Evolutionary conservation across 192 early-diverging fungal species (phyloP).

Genomic region (Backusella tuberculispora): DNA sequence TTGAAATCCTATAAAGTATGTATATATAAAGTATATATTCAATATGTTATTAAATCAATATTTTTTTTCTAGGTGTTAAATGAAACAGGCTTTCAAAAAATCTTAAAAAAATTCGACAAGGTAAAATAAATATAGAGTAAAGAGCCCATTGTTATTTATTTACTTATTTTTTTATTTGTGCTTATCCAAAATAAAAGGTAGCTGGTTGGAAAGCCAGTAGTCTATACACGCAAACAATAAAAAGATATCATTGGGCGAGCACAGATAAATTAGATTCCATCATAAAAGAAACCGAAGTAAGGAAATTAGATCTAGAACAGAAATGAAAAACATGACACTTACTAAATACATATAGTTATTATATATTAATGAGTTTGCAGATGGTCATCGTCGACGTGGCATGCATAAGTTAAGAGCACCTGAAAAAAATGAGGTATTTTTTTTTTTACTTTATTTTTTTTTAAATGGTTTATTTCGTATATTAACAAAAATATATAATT

Average conservation of each 20-base stretch:
- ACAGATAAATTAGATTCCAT: slow-evolving; percentile 59
- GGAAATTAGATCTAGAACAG: no score
- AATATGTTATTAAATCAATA: background rate
- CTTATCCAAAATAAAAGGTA: slow-evolving; percentile 38
- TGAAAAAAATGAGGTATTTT: slow-evolving; percentile 34
- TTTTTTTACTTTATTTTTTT: background rate
- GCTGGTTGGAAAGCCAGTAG: slow-evolving; percentile 53
- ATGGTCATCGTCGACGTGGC: slow-evolving; percentile 65
- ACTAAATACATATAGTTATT: slow-evolving; percentile 40
- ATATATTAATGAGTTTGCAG: slow-evolving; percentile 67
- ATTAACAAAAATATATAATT: background rate
- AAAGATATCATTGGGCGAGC: slow-evolving; percentile 61
- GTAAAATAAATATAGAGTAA: background rate
- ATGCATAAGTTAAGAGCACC: slow-evolving; percentile 71
- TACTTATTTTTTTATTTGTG: background rate
- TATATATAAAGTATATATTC: background rate
- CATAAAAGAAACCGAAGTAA: slow-evolving; percentile 62
- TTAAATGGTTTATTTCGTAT: background rate
- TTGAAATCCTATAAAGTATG: slow-evolving; percentile 67
- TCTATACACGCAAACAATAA: slow-evolving; percentile 51
- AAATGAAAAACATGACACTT: background rate
- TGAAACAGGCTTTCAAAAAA: slow-evolving; percentile 69
- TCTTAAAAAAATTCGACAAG: slow-evolving; percentile 79
- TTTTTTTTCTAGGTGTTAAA: slow-evolving; percentile 43
- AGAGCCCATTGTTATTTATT: background rate